A percentile compares a stretch with the other conserved stretches of the same genome.
phyloP scores from a whole-genome alignment of 768 basidiomycete species.

The Saitozyma podzolica region DNA sequence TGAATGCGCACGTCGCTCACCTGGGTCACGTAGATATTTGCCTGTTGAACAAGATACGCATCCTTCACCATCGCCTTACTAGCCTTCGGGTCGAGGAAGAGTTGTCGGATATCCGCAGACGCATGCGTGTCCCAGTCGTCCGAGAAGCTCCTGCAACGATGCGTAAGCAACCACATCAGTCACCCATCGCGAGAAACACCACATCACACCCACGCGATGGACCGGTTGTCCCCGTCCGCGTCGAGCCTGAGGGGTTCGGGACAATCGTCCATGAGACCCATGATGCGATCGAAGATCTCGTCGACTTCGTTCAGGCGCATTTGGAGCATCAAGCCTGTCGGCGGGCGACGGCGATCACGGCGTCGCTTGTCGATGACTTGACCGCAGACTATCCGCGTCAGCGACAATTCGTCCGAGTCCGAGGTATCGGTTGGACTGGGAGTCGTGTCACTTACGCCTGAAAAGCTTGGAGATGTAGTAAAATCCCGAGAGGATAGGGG shows the following conservation, averaged over 20 bases:
- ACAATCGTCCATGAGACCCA: conserved; percentile 70
- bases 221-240: conserved; percentile 12
- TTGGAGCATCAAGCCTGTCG: conserved; percentile 32
- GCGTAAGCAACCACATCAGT: not conserved
- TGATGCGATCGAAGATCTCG: conserved; percentile 72
- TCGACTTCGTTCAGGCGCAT: conserved; percentile 72
- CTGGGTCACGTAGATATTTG: conserved; percentile 89
- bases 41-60: conserved; percentile 87
- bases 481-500: conserved; percentile 78
- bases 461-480: conserved; percentile 48
- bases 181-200: not conserved
- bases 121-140: conserved; percentile 55
- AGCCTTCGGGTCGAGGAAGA: conserved; percentile 88
- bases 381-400: conserved; percentile 27
- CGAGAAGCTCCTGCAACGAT: conserved; percentile 18
- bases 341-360: conserved; percentile 35
- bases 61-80: conserved; percentile 81
- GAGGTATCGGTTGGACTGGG: not conserved
- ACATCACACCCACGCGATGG: conserved; percentile 16
- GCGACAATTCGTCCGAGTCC: not conserved
- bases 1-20: conserved; percentile 53
- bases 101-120: conserved; percentile 83
- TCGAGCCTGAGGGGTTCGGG: conserved; percentile 70
- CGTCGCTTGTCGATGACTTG: conserved; percentile 36
- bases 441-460: conserved; percentile 7